Base-by-base conservation (phyloP, 495 filamentous ascomycete genomes). In the Hyaloscypha finlandica region DNA sequence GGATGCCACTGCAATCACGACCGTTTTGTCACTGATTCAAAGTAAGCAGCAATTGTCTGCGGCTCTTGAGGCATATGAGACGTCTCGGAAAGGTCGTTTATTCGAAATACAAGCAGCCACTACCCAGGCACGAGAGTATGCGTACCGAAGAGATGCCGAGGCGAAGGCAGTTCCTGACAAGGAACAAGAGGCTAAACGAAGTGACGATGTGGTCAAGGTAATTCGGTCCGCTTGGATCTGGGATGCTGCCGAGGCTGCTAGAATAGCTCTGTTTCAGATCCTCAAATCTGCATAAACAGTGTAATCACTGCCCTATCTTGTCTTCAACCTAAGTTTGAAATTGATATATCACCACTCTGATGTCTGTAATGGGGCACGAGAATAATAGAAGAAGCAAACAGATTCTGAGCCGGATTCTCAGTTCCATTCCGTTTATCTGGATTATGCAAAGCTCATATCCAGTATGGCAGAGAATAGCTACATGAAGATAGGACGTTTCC, bases 61-160 rank as follows among this genome's bases (percentile, higher is more conserved):
- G 6, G 71, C 71, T 22, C 60, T 73, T 9, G 52, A 59, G 48
- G 9, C 60, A 8, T 73, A 73, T 32, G 68, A 71, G 29, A 35
- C n/a, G 0, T 56, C 66, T 35, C 59, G 71, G 19, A 71, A 73
- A 45, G 14, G 31, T 2, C 70, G 71, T 1, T 64, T 57, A 32
- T 60, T 68, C 31, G 19, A 29, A 48, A 65, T 68, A 5, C 68
- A 71, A 55, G 57, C 9, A 19, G 53, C 53, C 16, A 56, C 53
- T 19, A 11, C 12, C 22, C 53, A 56, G 22, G 53, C 53, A 29
- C 53, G 25, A 20, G 2, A 25, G 1, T 20, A 20, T 56, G 12
- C 22, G 22, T 25, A 56, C 25, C 53, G 12, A 9, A 4, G 22
- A 29, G 53, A 56, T 56, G 53, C 2, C 53, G 53, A 56, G 25